Evolutionary conservation across 2,329 filamentous ascomycete species (phyloP).

Genomic region (Clonostachys chloroleuca): DNA sequence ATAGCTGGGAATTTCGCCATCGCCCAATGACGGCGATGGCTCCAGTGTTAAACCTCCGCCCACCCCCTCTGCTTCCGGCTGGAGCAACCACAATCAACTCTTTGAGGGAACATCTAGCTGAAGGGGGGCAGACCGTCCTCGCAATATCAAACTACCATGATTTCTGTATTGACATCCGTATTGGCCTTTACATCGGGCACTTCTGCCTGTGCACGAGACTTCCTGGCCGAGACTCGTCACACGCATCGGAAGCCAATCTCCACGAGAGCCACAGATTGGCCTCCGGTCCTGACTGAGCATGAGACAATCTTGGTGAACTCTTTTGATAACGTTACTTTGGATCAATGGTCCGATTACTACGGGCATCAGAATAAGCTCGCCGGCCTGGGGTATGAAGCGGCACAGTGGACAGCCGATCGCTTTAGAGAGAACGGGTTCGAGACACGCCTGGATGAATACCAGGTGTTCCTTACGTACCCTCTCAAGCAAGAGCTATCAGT

Average conservation of each 20-base stretch:
- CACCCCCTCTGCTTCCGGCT: too few relatives aligned
- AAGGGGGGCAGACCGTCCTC: too few relatives aligned
- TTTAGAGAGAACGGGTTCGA: constrained; percentile 28
- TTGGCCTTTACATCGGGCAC: constrained; percentile 13
- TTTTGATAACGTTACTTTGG: constrained; percentile 28
- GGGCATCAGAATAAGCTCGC: constrained; percentile 30
- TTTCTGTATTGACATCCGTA: too few relatives aligned
- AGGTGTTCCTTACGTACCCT: constrained; percentile 59
- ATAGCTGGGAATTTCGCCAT: too few relatives aligned
- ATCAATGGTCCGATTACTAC: constrained; percentile 31
- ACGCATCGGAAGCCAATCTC: constrained; percentile 22
- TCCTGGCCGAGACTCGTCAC: constrained; percentile 15
- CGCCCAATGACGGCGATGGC: too few relatives aligned
- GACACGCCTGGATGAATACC: constrained; percentile 37
- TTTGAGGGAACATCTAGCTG: too few relatives aligned
- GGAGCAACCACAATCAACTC: too few relatives aligned
- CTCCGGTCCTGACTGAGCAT: constrained; percentile 22
- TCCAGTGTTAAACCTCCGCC: too few relatives aligned
- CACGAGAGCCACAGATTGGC: constrained; percentile 25
- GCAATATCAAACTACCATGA: too few relatives aligned
- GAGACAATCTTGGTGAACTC: constrained; percentile 26
- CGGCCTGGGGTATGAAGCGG: constrained; percentile 26
- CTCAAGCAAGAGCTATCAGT: constrained; percentile 45
- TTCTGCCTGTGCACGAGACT: constrained; percentile 20
- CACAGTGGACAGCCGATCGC: constrained; percentile 29